Evolutionary conservation across 2,329 filamentous ascomycete species (phyloP).

Genomic region (Talaromyces sp.): DNA sequence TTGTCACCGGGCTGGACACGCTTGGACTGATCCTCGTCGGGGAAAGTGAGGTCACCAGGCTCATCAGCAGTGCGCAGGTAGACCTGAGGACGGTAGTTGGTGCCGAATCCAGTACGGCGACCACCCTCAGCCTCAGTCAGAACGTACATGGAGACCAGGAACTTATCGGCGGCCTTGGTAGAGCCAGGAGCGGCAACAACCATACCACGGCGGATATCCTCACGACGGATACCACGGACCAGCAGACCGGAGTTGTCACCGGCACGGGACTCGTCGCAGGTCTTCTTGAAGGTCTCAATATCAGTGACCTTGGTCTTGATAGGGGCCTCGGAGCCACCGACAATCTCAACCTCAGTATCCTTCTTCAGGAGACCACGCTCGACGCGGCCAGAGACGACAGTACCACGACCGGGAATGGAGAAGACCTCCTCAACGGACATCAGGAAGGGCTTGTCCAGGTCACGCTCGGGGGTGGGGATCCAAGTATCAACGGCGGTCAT

Average conservation of each 20-base stretch:
- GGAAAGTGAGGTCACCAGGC: constrained; percentile 78
- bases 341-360: constrained; percentile 90
- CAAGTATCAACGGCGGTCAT: constrained; percentile 86
- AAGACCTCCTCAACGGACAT: constrained; percentile 97
- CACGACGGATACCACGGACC: constrained; percentile 91
- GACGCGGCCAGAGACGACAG: constrained; percentile 93
- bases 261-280: constrained; percentile 91
- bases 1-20: constrained; percentile 99
- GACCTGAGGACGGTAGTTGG: constrained; percentile 97
- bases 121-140: constrained; percentile 97
- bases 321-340: constrained; percentile 77
- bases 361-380: constrained; percentile 94
- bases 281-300: constrained; percentile 99
- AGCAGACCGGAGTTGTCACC: constrained; percentile 98
- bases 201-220: constrained; percentile 95
- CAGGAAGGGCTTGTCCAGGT: constrained; percentile 97
- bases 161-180: constrained; percentile 85
- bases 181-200: constrained; percentile 81
- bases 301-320: constrained; percentile 99
- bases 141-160: constrained; percentile 95
- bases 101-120: constrained; percentile 90
- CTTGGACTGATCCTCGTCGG: constrained; percentile 76
- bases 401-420: constrained; percentile 90
- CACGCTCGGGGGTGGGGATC: constrained; percentile 94
- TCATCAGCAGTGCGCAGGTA: constrained; percentile 88